These are phyloP conservation scores for Chiua sp. DNA, from an alignment of 1,284 basidiomycete species.

Conservation along the genomic window DNA sequence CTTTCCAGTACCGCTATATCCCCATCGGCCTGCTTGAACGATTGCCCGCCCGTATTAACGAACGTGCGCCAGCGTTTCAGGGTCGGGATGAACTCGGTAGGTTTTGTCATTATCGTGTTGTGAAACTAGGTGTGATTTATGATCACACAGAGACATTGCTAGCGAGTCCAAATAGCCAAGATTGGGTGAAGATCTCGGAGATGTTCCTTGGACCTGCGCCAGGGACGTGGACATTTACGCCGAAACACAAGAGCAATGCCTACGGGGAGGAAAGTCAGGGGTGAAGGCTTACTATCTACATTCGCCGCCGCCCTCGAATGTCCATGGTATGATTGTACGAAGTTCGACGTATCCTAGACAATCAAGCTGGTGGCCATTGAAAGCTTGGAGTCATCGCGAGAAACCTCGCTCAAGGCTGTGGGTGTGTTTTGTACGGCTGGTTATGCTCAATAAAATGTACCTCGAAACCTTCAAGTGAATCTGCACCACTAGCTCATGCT, in stretches of 20 bases:
- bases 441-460: no score
- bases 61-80: constrained; percentile 85
- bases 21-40: constrained; percentile 93
- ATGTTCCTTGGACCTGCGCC: constrained; percentile 88
- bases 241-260: constrained; percentile 78
- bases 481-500: no score
- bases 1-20: constrained; percentile 95
- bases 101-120: constrained; percentile 25
- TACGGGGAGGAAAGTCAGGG: constrained; percentile 63
- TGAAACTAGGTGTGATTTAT: neutral
- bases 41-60: constrained; percentile 86
- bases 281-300: constrained; percentile 1
- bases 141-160: constrained; percentile 75
- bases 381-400: no score
- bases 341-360: no score
- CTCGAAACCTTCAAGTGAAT: no score
- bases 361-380: no score
- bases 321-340: no score
- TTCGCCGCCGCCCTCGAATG: no score
- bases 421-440: no score
- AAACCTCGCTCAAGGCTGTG: no score
- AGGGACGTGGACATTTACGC: constrained; percentile 69
- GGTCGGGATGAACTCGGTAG: constrained; percentile 87
- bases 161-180: constrained; percentile 80
- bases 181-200: constrained; percentile 96